These are phyloP conservation scores for Candida railenensis DNA, from an alignment of 805 yeast species.

Conservation along the genomic window DNA sequence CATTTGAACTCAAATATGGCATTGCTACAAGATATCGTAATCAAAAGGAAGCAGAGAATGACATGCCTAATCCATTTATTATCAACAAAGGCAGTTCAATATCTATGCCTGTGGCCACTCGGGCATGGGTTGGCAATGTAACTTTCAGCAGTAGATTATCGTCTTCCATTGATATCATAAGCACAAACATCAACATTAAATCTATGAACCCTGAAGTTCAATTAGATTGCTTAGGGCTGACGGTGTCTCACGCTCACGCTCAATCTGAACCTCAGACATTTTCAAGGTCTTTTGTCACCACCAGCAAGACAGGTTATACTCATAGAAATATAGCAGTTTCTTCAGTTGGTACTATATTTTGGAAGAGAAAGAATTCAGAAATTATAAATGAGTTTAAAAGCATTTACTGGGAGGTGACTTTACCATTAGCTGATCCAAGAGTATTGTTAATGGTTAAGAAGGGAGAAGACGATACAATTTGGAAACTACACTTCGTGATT, in stretches of 20 bases:
- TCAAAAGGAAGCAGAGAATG: slow-evolving; percentile 16
- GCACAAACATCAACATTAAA: slow-evolving; percentile 18
- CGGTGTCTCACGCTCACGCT: neutral
- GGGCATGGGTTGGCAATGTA: slow-evolving; percentile 28
- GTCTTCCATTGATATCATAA: slow-evolving; percentile 14
- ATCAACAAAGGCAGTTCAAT: slow-evolving; percentile 13
- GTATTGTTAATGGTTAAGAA: slow-evolving; percentile 45
- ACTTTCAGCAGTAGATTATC: slow-evolving; percentile 8
- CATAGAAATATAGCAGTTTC: slow-evolving; percentile 37
- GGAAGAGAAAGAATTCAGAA: slow-evolving; percentile 28
- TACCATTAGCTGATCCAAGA: slow-evolving; percentile 72
- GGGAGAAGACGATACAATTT: slow-evolving; percentile 13
- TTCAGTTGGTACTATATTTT: slow-evolving; percentile 23
- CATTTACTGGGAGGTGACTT: slow-evolving; percentile 47
- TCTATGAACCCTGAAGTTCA: slow-evolving; percentile 27
- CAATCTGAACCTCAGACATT: neutral
- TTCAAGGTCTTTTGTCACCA: slow-evolving; percentile 26
- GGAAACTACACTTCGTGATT: slow-evolving; percentile 45
- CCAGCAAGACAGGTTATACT: slow-evolving; percentile 35
- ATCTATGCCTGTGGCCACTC: slow-evolving; percentile 29
- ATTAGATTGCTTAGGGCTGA: slow-evolving; percentile 13
- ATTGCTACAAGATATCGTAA: slow-evolving; percentile 29
- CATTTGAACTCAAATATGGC: slow-evolving; percentile 20
- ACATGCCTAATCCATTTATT: slow-evolving; percentile 39
- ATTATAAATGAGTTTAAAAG: slow-evolving; percentile 27